Evolutionary conservation across 306 rosid species (phyloP), one percentile per base, ranked within the genome.

Genomic region (Arachis hypogaea): DNA sequence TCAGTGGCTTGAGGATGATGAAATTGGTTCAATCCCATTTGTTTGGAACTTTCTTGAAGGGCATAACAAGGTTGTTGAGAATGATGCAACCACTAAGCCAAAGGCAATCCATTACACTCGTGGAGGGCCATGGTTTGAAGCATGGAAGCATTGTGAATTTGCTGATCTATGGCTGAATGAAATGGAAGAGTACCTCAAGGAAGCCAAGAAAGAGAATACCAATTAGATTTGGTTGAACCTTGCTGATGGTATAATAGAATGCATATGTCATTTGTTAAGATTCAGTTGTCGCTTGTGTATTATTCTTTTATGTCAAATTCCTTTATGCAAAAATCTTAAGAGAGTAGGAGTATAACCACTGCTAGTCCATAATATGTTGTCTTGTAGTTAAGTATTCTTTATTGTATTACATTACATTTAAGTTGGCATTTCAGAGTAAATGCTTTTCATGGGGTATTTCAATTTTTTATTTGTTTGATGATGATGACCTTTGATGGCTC

Each of bases 41-140:
- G 93, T 84, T 73, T 88, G 93, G 93, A 88, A 88, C 54, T 88
- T 88, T 56, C 93, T 88, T 9, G 93, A 86, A 79, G 93, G 93
- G 5, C 93, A 88, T 78, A 88, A 88, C 80, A 86, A 56, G 82
- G 81, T 59, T 54, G 85, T 82, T 57, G 87, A 82, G 16, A 76
- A 64, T 63, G 89, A 86, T 73, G 63, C 84, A 5, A 52, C 83
- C 28, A 88, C 87, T 69, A 69, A 29, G 18, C 93, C 90, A 2
- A 88, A 86, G 81, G 87, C 93, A 3, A 64, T 88, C 46, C 93
- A 88, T 77, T 88, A 86, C 71, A 88, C 93, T 69, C 90, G 90
- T 7, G 93, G 93, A 73, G 93, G 93, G 33, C 93, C 93, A 2
- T 88, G 93, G 93, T 88, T 88, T 55, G 93, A 86, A 10, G 87